Evolutionary conservation across 768 basidiomycete genomes (phyloP).

Genomic region (Boletus rubescentipes): DNA sequence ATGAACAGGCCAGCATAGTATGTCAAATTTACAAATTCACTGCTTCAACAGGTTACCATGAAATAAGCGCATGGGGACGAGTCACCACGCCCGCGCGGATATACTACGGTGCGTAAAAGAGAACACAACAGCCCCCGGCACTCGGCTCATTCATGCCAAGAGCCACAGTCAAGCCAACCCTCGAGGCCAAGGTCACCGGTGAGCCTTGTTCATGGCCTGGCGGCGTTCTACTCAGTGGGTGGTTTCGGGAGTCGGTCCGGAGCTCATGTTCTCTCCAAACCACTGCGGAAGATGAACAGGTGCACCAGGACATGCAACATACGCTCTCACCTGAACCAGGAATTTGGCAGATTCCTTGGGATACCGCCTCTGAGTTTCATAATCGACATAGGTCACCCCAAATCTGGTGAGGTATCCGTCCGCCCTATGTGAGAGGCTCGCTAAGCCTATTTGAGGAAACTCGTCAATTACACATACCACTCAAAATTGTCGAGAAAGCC

Average conservation of each 20-base stretch:
- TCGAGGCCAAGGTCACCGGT: background rate
- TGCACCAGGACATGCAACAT: background rate
- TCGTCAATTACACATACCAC: slow-evolving; percentile 38
- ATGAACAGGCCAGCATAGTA: background rate
- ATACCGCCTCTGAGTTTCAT: slow-evolving; percentile 61
- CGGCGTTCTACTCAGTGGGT: background rate
- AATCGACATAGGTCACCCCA: slow-evolving; percentile 71
- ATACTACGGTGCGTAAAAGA: background rate
- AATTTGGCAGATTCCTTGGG: slow-evolving; percentile 64
- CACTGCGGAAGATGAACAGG: slow-evolving; percentile 17
- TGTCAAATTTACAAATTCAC: slow-evolving; percentile 5
- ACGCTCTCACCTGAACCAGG: slow-evolving; percentile 46
- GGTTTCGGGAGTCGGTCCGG: background rate
- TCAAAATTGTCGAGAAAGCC: slow-evolving; percentile 73
- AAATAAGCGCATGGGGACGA: too few relatives aligned
- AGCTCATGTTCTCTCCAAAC: slow-evolving; percentile 32
- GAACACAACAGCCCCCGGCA: background rate
- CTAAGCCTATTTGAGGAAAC: background rate
- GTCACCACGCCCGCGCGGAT: background rate
- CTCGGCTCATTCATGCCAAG: background rate
- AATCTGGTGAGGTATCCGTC: slow-evolving; percentile 69
- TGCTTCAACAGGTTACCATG: background rate
- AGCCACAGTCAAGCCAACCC: background rate
- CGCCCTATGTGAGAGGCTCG: slow-evolving; percentile 36
- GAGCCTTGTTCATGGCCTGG: background rate